Evolutionary conservation across 2,329 filamentous ascomycete genomes (phyloP), one percentile per base, ranked within the genome.

Genomic region (Blastomyces percursus): DNA sequence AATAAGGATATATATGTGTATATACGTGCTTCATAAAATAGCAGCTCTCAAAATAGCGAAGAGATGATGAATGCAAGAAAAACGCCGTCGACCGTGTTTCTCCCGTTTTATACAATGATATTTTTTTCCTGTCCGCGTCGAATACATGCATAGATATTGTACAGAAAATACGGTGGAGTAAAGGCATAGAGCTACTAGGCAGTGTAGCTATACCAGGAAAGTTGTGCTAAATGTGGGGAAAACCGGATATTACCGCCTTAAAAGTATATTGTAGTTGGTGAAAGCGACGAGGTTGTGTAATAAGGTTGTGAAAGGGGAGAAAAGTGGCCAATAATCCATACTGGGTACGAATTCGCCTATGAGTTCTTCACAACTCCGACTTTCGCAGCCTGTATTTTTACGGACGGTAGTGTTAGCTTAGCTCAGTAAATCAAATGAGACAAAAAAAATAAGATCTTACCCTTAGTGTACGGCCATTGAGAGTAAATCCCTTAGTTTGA

Each of bases 401-500:
- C 8, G 56, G 64, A 59, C 55, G n/a, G 35, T 51, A 42, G 60
- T 64, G 61, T 65, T 60, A 69, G 64, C 27, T 19, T 62, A 63
- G 62, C 52, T 63, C 24, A 62, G 55, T 46, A 30, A 16, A 46
- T 27, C 11, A 44, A 9, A 12, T 21, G 38, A 21, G 35, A 57
- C n/a, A 57, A 9, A 44, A 50, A 6, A 44, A 50, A 6, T 42
- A 46, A 52, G 21, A 60, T 73, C 77, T 71, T 71, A 82, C 81
- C 75, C 94, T 86, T 71, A 99, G 78, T 63, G 96, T 83, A 65
- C 94, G 83, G 64, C 93, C 92, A 74, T 99, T 97, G 67, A 97
- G 84, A 77, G 86, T 86, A 81, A 96, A 99, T 61, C 94, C 94
- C 82, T 96, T 97, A 77, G 90, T 90, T 82, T 97, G 93, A 59